These are phyloP conservation scores for Daphne laureola DNA, from an alignment of 441 rosid genomes.

Conservation along the genomic window DNA sequence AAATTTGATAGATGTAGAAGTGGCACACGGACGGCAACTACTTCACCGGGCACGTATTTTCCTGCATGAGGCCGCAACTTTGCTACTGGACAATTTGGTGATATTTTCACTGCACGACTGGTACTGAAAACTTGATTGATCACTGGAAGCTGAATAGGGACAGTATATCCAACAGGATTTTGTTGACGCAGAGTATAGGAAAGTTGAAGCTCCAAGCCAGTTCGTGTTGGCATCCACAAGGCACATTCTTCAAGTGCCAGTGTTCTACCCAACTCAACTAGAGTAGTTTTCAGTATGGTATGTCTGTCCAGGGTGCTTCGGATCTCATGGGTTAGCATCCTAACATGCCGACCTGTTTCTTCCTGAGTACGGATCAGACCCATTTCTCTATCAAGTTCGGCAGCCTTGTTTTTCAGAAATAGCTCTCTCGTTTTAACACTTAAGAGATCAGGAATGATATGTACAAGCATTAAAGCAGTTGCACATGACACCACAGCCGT, in stretches of 20 bases:
- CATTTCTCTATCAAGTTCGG: constrained; percentile 94
- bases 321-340: constrained; percentile 97
- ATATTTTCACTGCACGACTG: constrained; percentile 69
- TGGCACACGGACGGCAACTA: constrained; percentile 96
- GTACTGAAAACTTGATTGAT: constrained; percentile 79
- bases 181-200: constrained; percentile 88
- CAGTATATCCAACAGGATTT: constrained; percentile 83
- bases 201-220: constrained; percentile 94
- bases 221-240: constrained; percentile 98
- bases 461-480: constrained; percentile 98
- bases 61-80: constrained; percentile 77
- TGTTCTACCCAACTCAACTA: constrained; percentile 88
- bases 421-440: constrained; percentile 92
- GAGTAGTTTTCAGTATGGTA: constrained; percentile 86
- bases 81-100: constrained; percentile 87
- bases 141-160: constrained; percentile 92
- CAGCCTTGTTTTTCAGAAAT: constrained; percentile 90
- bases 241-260: constrained; percentile 93
- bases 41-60: constrained; percentile 78
- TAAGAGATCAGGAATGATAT: constrained; percentile 85
- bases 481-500: constrained; percentile 92
- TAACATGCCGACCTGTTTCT: constrained; percentile 92
- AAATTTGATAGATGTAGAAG: constrained; percentile 93
- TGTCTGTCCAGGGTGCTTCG: constrained; percentile 93
- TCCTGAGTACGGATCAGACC: constrained; percentile 94